phyloP scores from a whole-genome alignment of 768 basidiomycete genomes.

The Panellus pusillus region DNA sequence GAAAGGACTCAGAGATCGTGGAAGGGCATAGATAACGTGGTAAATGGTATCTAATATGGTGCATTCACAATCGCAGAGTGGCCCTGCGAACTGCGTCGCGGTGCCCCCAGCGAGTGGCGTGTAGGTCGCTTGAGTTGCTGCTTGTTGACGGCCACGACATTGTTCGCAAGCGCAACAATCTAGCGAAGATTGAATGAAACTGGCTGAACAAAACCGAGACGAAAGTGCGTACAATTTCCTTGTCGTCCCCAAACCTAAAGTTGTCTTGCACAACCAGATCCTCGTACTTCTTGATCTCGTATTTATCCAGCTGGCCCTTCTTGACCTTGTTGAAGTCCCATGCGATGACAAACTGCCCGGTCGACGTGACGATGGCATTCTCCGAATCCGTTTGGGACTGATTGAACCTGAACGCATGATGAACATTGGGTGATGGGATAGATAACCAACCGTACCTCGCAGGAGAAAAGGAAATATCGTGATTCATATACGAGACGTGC shows the following conservation, averaged over 20 bases:
- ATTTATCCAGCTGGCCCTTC: conserved; percentile 86
- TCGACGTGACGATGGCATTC: conserved; percentile 94
- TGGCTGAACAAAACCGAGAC: conserved; percentile 1
- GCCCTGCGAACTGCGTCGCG: conserved; percentile 41
- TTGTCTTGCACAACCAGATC: conserved; percentile 95
- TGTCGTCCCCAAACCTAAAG: conserved; percentile 97
- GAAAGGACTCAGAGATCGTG: conserved; percentile 22
- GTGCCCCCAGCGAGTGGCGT: conserved; percentile 63
- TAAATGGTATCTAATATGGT: conserved; percentile 49
- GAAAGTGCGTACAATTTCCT: conserved; percentile 79
- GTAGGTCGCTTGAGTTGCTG: conserved; percentile 84
- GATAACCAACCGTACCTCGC: conserved; percentile 62
- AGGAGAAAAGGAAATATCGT: conserved; percentile 84
- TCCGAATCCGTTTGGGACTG: conserved; percentile 85
- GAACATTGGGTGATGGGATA: conserved; percentile 6
- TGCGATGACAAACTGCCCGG: conserved; percentile 87
- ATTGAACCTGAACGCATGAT: conserved; percentile 70
- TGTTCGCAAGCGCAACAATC: conserved; percentile 94
- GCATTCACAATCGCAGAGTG: conserved; percentile 69
- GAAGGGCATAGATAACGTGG: conserved; percentile 20
- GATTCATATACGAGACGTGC: conserved; percentile 93
- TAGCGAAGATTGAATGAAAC: conserved; percentile 31
- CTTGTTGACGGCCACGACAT: conserved; percentile 94
- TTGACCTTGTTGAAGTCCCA: conserved; percentile 99
- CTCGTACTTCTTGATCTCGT: conserved; percentile 96